These are phyloP conservation scores for Helichrysum umbraculigerum DNA, from an alignment of 129 eudicot genomes.

Conservation along the genomic window DNA sequence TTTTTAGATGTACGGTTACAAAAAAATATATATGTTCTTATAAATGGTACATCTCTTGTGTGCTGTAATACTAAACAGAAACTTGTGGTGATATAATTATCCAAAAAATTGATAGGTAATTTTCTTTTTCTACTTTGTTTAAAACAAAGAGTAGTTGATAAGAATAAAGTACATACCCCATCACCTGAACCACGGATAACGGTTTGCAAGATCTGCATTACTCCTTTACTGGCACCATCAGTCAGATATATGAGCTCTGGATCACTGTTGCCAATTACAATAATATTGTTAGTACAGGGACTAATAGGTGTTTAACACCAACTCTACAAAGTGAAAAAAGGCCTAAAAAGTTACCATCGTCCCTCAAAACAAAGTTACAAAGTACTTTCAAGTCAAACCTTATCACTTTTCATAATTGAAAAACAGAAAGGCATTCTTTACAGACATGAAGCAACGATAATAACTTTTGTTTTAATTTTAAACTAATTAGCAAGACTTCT, in stretches of 20 bases:
- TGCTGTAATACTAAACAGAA: not conserved
- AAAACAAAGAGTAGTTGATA: not conserved
- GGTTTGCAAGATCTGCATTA: constrained; percentile 84
- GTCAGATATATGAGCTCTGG: constrained; percentile 97
- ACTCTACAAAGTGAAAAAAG: not conserved
- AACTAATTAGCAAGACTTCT: not conserved
- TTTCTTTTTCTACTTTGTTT: not conserved
- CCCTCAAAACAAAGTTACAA: constrained; percentile 6
- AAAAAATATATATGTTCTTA: not conserved
- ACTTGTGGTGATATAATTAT: constrained; percentile 13
- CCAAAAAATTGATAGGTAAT: not conserved
- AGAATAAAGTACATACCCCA: constrained; percentile 55
- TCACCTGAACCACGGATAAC: constrained; percentile 74
- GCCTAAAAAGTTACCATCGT: not conserved
- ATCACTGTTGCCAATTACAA: constrained; percentile 56
- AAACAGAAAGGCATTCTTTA: not conserved
- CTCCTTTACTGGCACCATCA: constrained; percentile 99
- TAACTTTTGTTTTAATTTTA: not conserved
- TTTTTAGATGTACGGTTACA: not conserved
- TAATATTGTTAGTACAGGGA: constrained; percentile 16
- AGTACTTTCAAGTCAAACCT: not conserved
- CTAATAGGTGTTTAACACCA: not conserved
- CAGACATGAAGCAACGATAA: not conserved
- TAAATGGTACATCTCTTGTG: constrained; percentile 12
- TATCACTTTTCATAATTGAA: too few relatives aligned